Conservation (phyloP, 2,329 filamentous ascomycete genomes). For the Paecilomyces sp. region DNA sequence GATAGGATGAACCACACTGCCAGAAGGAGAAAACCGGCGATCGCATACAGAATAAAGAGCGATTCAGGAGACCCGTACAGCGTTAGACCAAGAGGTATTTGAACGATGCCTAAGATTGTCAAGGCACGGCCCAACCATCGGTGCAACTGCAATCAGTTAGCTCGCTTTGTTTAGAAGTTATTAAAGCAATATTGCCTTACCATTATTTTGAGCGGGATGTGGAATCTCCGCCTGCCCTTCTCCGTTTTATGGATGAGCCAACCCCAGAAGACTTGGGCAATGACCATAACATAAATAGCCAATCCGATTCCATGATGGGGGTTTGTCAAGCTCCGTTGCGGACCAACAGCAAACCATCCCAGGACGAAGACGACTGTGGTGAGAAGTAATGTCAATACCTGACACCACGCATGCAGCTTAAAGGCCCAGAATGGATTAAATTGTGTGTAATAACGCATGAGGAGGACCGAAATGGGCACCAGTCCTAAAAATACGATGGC, state of each 20-base stretch:
- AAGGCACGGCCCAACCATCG: constrained; percentile 78
- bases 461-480: constrained; percentile 53
- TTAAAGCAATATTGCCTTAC: constrained; percentile 21
- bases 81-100: constrained; percentile 82
- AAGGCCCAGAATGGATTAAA: constrained; percentile 48
- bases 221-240: constrained; percentile 45
- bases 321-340: constrained; percentile 53
- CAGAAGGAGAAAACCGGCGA: constrained; percentile 69
- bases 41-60: constrained; percentile 76
- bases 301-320: constrained; percentile 62
- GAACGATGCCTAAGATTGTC: constrained; percentile 73
- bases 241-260: constrained; percentile 49
- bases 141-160: constrained; percentile 60
- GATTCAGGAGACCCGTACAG: constrained; percentile 84
- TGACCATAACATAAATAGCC: constrained; percentile 54
- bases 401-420: constrained; percentile 56
- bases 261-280: constrained; percentile 53
- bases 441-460: constrained; percentile 54
- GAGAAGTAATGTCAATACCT: constrained; percentile 53
- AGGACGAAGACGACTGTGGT: constrained; percentile 56
- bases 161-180: not conserved
- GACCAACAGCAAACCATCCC: constrained; percentile 58
- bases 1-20: constrained; percentile 73
- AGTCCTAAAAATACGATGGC: constrained; percentile 55
- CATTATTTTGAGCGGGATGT: constrained; percentile 53